These are phyloP conservation scores for Ammopiptanthus mongolicus DNA, from an alignment of 306 rosid species.

Conservation along the genomic window DNA sequence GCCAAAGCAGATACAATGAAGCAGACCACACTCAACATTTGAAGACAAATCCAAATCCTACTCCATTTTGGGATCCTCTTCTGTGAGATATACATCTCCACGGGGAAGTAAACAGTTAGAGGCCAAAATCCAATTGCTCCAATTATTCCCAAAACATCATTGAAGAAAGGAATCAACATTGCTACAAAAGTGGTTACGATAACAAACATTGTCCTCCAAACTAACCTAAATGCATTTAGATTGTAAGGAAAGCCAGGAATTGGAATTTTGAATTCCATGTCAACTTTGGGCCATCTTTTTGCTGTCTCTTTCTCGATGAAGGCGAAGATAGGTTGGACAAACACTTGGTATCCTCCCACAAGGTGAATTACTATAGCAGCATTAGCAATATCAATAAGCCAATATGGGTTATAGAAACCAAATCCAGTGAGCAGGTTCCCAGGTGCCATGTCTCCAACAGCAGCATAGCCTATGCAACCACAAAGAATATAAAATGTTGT, in stretches of 20 bases:
- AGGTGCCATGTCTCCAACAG: conserved; percentile 64
- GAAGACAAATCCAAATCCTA: conserved; percentile 49
- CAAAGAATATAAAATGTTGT: conserved; percentile 66
- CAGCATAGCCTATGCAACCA: conserved; percentile 74
- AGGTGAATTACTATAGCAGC: conserved; percentile 68
- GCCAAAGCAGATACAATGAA: conserved; percentile 41
- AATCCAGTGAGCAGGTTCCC: conserved; percentile 78
- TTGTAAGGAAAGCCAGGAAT: conserved; percentile 34
- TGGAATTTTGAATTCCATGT: conserved; percentile 32
- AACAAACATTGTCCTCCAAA: conserved; percentile 67
- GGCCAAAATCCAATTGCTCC: conserved; percentile 92
- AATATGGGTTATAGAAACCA: conserved; percentile 50
- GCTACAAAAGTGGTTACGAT: conserved; percentile 52
- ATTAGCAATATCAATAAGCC: conserved; percentile 77
- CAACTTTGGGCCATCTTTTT: conserved; percentile 33
- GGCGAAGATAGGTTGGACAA: conserved; percentile 66
- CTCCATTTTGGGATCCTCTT: conserved; percentile 62
- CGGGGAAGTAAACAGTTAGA: conserved; percentile 54
- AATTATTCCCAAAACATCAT: conserved; percentile 59
- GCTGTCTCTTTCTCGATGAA: conserved; percentile 40
- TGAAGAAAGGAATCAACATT: conserved; percentile 78
- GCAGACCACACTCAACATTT: conserved; percentile 44
- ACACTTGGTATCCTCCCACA: conserved; percentile 79
- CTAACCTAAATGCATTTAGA: conserved; percentile 51
- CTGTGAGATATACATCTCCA: conserved; percentile 64